Conservation (phyloP, 306 rosid species). For the Vigna angularis region DNA sequence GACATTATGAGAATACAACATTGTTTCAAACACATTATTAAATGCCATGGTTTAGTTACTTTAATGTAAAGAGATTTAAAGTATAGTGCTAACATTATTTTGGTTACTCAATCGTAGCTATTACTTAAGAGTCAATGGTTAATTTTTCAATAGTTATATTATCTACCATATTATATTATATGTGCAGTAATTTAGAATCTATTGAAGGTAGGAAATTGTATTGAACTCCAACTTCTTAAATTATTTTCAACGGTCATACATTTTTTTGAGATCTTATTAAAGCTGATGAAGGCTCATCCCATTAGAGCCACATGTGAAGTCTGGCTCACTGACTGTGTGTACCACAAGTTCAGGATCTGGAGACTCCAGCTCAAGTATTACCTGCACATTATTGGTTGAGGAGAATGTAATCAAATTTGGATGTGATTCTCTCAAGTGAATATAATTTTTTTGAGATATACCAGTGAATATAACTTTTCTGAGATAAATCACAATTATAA, state of each 20-base stretch:
- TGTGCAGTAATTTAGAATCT: too few relatives aligned
- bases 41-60: too few relatives aligned
- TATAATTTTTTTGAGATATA: neutral
- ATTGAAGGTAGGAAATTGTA: too few relatives aligned
- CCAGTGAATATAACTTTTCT: too few relatives aligned
- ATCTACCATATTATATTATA: too few relatives aligned
- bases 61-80: too few relatives aligned
- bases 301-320: constrained; percentile 69
- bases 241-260: neutral
- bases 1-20: too few relatives aligned
- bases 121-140: too few relatives aligned
- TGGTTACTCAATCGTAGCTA: too few relatives aligned
- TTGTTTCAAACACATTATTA: too few relatives aligned
- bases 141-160: too few relatives aligned
- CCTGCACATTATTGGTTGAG: constrained; percentile 54
- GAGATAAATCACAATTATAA: neutral
- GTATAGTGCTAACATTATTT: too few relatives aligned
- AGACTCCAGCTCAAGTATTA: constrained; percentile 78
- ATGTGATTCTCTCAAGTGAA: neutral
- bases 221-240: neutral
- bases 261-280: constrained; percentile 15
- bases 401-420: constrained; percentile 11
- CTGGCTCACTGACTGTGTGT: constrained; percentile 63
- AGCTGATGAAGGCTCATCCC: constrained; percentile 36
- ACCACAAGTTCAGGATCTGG: constrained; percentile 65